Base-by-base conservation (phyloP, 2,329 filamentous ascomycete species). In the Gaeumannomyces tritici region DNA sequence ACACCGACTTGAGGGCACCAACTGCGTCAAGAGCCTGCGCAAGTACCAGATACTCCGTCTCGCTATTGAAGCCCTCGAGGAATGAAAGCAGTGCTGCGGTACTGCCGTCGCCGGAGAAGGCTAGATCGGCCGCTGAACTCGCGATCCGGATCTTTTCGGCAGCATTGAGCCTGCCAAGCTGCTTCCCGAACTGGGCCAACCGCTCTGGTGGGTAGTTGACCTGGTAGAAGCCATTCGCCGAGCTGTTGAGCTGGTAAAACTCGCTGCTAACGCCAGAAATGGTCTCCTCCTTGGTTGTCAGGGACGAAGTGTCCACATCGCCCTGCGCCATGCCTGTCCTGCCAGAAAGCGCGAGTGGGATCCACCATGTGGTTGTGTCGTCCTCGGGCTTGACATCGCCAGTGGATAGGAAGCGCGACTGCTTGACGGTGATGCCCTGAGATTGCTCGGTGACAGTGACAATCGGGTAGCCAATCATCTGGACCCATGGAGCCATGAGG, bases 401-500 rank as follows among this genome's bases (percentile, higher is more conserved):
- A 4, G 91, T 92, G 26, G 90, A 91, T 27, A 99, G 81, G 83
- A 97, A 99, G 63, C 95, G 89, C 61, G 86, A 89, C 75, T 99
- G 95, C 72, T 88, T 88, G 64, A 98, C 78, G 56, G 84, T 86
- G 69, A 98, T 89, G 73, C 93, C 88, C 26, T 33, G 26, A 63
- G 88, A 85, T 73, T 93, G 87, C 75, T 98, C 95, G 27, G 88
- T 83, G 21, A 98, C 84, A 2, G 90, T 96, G 26, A 99, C 77
- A 18, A 98, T 87, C 0, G 95, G 95, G 75, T 96, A 96, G 1
- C 95, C 95, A 67, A 98, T 96, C 77, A 93, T 95, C 69, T 89
- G 87, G 71, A 98, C 96, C 95, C 95, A 99, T 24, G 89, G 87
- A 67, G 91, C 82, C 93, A 99, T 99, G 71, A 98, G 89, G 59